These are phyloP conservation scores for Solanum chmielewskii DNA, from an alignment of 257 asterid species.

Conservation along the genomic window DNA sequence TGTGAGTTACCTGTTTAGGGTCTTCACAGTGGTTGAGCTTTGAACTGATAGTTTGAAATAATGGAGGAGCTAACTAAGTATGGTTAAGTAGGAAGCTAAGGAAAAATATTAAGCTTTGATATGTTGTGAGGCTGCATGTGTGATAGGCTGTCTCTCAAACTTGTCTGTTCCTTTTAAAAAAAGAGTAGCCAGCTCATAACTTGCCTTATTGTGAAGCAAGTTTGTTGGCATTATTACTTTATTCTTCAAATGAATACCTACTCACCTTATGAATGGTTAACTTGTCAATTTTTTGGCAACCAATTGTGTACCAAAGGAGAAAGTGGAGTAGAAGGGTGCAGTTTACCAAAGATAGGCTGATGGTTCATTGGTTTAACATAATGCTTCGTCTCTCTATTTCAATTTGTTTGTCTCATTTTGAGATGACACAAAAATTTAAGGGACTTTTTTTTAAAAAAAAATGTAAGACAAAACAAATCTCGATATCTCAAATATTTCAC, in stretches of 20 bases:
- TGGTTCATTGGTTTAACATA: neutral
- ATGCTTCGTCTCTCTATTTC: too few species aligned
- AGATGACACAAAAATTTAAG: too few species aligned
- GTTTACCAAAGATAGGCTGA: neutral
- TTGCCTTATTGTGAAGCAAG: conserved; percentile 37
- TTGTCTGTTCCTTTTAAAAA: conserved; percentile 6
- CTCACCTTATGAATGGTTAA: neutral
- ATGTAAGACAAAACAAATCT: too few species aligned
- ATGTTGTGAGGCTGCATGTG: neutral
- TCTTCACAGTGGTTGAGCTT: neutral
- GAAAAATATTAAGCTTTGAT: neutral
- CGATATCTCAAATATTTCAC: too few species aligned
- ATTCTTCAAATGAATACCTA: neutral
- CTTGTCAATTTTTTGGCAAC: neutral
- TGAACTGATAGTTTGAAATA: neutral
- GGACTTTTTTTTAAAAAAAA: too few species aligned
- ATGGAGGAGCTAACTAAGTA: neutral
- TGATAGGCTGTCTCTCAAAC: conserved; percentile 50
- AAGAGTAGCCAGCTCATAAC: conserved; percentile 40
- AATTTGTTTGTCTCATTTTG: neutral
- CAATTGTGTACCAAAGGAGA: neutral
- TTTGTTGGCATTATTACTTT: neutral
- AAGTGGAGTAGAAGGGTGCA: neutral
- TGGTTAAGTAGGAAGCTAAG: neutral
- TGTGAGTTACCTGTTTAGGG: neutral